phyloP scores from a whole-genome alignment of 2,329 filamentous ascomycete species.

The Beauveria brongniartii region DNA sequence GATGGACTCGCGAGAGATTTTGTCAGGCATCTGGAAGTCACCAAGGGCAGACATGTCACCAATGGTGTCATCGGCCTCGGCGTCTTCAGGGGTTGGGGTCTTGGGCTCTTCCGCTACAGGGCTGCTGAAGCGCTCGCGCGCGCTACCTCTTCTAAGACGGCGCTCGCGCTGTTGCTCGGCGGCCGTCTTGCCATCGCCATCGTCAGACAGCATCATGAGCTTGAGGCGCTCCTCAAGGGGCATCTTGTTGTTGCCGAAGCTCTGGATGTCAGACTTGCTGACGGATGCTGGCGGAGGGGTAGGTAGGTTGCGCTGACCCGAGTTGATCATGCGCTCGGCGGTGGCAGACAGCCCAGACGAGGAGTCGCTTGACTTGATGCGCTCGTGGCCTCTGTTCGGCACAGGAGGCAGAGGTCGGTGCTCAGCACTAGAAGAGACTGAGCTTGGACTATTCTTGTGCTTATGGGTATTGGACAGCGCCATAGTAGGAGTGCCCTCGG shows the following conservation, averaged over 20 bases:
- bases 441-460: constrained; percentile 58
- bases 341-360: constrained; percentile 60
- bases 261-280: constrained; percentile 71
- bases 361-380: constrained; percentile 36
- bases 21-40: constrained; percentile 60
- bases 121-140: constrained; percentile 42
- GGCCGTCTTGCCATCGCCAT: constrained; percentile 47
- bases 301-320: constrained; percentile 57
- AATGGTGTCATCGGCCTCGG: constrained; percentile 51
- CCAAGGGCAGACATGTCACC: constrained; percentile 52
- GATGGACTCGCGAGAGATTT: constrained; percentile 90
- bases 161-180: constrained; percentile 61
- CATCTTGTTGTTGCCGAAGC: constrained; percentile 67
- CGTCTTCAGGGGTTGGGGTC: constrained; percentile 23
- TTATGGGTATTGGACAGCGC: constrained; percentile 40
- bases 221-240: constrained; percentile 77
- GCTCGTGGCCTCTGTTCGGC: constrained; percentile 43
- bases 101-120: constrained; percentile 26
- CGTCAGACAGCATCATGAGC: constrained; percentile 79
- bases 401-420: constrained; percentile 81
- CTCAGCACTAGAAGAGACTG: constrained; percentile 69
- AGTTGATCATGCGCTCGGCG: constrained; percentile 61
- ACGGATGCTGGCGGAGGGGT: constrained; percentile 59
- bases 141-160: constrained; percentile 55
- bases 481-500: constrained; percentile 37